phyloP scores from a whole-genome alignment of 495 filamentous ascomycete genomes.

The Annulohypoxylon nitens region DNA sequence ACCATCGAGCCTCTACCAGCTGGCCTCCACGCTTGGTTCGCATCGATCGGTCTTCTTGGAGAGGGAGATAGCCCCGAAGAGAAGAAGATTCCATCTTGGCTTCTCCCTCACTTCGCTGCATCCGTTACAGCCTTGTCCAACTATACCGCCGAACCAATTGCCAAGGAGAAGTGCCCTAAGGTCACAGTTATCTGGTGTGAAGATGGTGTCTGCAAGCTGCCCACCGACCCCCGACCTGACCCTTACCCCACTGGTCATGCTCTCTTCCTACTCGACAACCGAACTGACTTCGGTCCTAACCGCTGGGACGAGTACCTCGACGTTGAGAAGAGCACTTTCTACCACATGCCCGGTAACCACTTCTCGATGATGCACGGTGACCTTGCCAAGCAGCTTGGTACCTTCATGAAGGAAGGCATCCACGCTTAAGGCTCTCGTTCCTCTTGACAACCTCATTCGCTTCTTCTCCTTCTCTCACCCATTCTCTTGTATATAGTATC shows the following conservation, averaged over 20 bases:
- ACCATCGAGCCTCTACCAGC: constrained; percentile 82
- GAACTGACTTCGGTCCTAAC: constrained; percentile 81
- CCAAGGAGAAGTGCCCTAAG: constrained; percentile 68
- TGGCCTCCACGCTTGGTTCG: constrained; percentile 83
- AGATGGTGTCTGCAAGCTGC: constrained; percentile 81
- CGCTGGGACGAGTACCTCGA: constrained; percentile 83
- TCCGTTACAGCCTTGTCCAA: constrained; percentile 80
- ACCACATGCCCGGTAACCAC: constrained; percentile 76
- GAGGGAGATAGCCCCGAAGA: constrained; percentile 60
- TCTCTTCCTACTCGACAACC: constrained; percentile 82
- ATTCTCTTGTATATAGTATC: constrained; percentile 35
- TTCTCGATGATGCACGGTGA: constrained; percentile 78
- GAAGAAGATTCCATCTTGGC: constrained; percentile 78
- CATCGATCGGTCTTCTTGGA: constrained; percentile 82
- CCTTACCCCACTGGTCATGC: constrained; percentile 79
- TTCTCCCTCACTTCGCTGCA: constrained; percentile 85
- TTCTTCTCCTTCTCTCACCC: neutral
- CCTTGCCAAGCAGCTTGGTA: constrained; percentile 58
- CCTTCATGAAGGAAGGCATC: constrained; percentile 56
- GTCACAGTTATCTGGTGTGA: constrained; percentile 82
- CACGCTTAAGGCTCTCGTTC: constrained; percentile 13
- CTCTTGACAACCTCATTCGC: neutral
- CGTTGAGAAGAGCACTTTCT: constrained; percentile 69
- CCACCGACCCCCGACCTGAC: constrained; percentile 76
- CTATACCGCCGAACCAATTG: constrained; percentile 72